Conservation (phyloP, 169 alveolate species). For the Plasmodium cynomolgi region DNA sequence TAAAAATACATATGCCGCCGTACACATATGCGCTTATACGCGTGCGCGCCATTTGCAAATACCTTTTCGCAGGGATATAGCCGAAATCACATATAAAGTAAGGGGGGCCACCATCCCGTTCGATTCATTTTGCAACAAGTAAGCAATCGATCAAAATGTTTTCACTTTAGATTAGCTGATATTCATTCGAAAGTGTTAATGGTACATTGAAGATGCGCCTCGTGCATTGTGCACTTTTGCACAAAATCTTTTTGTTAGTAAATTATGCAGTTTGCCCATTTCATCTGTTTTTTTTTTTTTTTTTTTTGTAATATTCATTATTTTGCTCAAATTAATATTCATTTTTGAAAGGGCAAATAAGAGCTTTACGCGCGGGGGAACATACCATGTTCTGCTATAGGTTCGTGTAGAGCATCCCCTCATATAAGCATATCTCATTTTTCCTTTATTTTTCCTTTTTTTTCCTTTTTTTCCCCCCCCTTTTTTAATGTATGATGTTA, state of each 20-base stretch:
- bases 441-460: not conserved
- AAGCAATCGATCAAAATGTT: not conserved
- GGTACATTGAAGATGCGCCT: not conserved
- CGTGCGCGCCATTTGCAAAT: not conserved
- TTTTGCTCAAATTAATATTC: not conserved
- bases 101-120: conserved; percentile 29
- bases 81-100: conserved; percentile 59
- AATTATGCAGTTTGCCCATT: not conserved
- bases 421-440: not conserved
- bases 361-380: not conserved
- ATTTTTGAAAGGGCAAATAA: not conserved
- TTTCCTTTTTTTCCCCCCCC: not conserved
- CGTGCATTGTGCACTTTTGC: not conserved
- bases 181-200: not conserved
- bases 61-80: conserved; percentile 52
- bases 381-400: not conserved
- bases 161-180: not conserved
- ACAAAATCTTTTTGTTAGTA: not conserved
- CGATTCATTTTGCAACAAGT: conserved; percentile 47
- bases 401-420: not conserved
- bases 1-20: not conserved
- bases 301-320: not conserved
- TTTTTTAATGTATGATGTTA: not conserved
- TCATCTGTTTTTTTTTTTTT: not conserved
- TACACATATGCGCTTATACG: not conserved